Evolutionary conservation across 805 yeast genomes (phyloP).

Genomic region (Myxozyma melibiosi): DNA sequence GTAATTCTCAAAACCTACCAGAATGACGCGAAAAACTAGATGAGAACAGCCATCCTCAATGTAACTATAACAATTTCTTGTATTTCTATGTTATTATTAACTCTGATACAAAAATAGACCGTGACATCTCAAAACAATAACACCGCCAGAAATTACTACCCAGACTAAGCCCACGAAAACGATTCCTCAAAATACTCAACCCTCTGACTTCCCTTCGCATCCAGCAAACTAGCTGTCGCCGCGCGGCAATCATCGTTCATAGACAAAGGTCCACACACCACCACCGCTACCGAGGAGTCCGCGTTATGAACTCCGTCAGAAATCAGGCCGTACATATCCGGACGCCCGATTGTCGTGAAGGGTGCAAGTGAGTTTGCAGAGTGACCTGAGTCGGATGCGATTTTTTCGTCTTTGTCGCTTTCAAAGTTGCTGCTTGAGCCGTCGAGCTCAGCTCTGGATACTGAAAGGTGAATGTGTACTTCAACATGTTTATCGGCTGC

Average conservation of each 20-base stretch:
- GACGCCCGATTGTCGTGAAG: background rate
- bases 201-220: background rate
- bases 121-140: background rate
- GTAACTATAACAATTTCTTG: too few species aligned
- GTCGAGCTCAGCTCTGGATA: background rate
- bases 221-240: background rate
- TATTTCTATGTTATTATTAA: background rate
- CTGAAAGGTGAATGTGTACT: conserved; percentile 14
- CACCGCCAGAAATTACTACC: background rate
- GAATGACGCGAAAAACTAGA: too few species aligned
- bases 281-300: conserved; percentile 15
- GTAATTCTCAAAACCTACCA: too few species aligned
- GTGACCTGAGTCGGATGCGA: background rate
- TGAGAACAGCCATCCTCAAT: too few species aligned
- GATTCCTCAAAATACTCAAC: conserved; percentile 26
- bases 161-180: conserved; percentile 11
- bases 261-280: conserved; percentile 14
- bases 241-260: conserved; percentile 12
- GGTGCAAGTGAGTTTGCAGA: background rate
- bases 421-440: background rate
- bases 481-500: background rate
- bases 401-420: conserved; percentile 11
- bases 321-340: conserved; percentile 3
- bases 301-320: conserved; percentile 4
- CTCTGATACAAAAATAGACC: background rate